Base-by-base conservation (phyloP, 371 early-diverging fungal species). In the Zopfochytrium polystomum region DNA sequence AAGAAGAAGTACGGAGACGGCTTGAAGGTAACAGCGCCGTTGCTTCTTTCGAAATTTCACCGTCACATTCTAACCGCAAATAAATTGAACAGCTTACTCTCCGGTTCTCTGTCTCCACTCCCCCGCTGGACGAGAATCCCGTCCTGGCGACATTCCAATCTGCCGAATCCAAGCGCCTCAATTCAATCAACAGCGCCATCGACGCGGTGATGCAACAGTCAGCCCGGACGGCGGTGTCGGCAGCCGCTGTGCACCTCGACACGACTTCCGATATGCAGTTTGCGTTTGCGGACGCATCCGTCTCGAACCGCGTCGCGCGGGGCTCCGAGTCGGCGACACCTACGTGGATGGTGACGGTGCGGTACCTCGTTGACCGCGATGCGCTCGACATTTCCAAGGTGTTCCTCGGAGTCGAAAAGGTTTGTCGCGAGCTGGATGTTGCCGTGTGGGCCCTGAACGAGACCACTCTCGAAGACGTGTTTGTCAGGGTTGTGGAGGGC, bases 401-500 rank as follows among this genome's bases (percentile, higher is more conserved):
- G 13, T 68, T 68, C 43, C 43, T 62, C 58, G 49, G 6, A 13
- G 29, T 68, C 9, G 60, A 60, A 45, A 26, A 55, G 27, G 57
- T 55, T 3, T 61, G 65, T 51, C 32, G 30, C 33, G 5, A 46
- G 30, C 5, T 48, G 34, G 62, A 52, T 2, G 55, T 70, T 52
- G 58, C n/a, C 27, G 66, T 66, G 32, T 70, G 62, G 63, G 70
- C 58, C 18, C 33, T 70, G 32, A 62, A 55, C 29, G 61, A 65
- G 48, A 70, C 70, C 1, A 66, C 70, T 0, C 32, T 70, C 42
- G 70, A 70, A 44, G 70, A 70, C 44, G 70, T 70, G 33, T 70
- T 70, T 59, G 66, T 70, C 15, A 64, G 50, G 32, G 70, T 69
- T 53, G 70, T 50, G 49, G 49, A 48, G 15, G 34, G 34, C 11